phyloP scores from a whole-genome alignment of 805 yeast species.

The Candida golubevii region DNA sequence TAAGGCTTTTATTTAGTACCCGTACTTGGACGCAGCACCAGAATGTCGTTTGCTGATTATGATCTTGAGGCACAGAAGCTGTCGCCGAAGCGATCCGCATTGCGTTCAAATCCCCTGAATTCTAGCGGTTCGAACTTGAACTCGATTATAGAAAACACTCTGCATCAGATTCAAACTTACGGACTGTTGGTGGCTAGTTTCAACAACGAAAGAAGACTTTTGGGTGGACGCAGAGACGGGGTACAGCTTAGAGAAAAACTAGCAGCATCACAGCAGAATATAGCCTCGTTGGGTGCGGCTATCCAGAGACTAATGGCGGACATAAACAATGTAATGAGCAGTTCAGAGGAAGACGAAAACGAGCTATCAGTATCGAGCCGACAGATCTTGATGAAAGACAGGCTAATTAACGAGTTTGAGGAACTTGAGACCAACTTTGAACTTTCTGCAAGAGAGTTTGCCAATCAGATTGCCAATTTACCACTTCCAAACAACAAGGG shows the following conservation, averaged over 20 bases:
- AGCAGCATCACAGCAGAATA: slow-evolving; percentile 32
- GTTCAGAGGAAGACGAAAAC: slow-evolving; percentile 7
- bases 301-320: slow-evolving; percentile 29
- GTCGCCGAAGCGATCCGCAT: background rate
- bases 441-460: slow-evolving; percentile 42
- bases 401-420: slow-evolving; percentile 53
- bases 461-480: slow-evolving; percentile 36
- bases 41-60: slow-evolving; percentile 54
- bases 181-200: slow-evolving; percentile 48
- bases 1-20: too few species aligned
- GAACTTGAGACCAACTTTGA: slow-evolving; percentile 45
- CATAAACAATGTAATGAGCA: slow-evolving; percentile 27
- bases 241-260: slow-evolving; percentile 28
- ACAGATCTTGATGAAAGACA: slow-evolving; percentile 44
- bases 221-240: slow-evolving; percentile 53
- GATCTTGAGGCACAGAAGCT: slow-evolving; percentile 47
- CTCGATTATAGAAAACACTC: slow-evolving; percentile 29
- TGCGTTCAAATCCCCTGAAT: background rate
- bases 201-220: slow-evolving; percentile 43
- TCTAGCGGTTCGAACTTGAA: slow-evolving; percentile 26
- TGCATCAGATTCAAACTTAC: slow-evolving; percentile 42
- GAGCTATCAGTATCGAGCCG: slow-evolving; percentile 33
- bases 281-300: slow-evolving; percentile 27
- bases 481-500: background rate
- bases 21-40: too few species aligned